These are phyloP conservation scores for Brassica nigra DNA, from an alignment of 345 rosid species.

Conservation along the genomic window DNA sequence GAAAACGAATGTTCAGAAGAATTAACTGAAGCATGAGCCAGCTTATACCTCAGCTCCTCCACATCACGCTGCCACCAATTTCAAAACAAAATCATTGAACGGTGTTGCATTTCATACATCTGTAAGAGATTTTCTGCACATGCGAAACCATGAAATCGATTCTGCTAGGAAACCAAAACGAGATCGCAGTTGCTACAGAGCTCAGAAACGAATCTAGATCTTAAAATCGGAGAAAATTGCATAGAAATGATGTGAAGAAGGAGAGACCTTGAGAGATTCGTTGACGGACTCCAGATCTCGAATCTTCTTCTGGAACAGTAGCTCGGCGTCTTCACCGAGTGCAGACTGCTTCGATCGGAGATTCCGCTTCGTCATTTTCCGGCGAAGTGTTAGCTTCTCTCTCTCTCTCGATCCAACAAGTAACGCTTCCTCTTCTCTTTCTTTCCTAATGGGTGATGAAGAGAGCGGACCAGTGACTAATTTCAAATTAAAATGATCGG, in stretches of 20 bases:
- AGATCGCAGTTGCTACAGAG: neutral
- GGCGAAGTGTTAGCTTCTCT: neutral
- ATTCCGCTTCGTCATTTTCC: neutral
- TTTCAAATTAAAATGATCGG: no score
- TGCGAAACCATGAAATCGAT: neutral
- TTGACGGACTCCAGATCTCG: slow-evolving; percentile 66
- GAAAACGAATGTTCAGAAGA: slow-evolving; percentile 43
- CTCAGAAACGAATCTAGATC: neutral
- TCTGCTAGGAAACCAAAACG: neutral
- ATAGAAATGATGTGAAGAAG: neutral
- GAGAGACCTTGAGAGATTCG: slow-evolving; percentile 46
- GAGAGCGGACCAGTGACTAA: neutral
- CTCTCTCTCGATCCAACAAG: neutral
- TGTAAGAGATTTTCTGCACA: neutral
- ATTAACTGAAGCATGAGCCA: slow-evolving; percentile 46
- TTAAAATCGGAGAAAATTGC: neutral
- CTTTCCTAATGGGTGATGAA: no score
- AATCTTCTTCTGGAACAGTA: slow-evolving; percentile 51
- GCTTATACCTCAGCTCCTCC: slow-evolving; percentile 57
- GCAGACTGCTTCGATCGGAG: neutral
- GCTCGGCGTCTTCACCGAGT: slow-evolving; percentile 31
- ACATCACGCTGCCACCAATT: slow-evolving; percentile 61
- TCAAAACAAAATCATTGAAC: neutral
- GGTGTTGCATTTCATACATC: neutral
- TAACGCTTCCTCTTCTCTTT: neutral